Evolutionary conservation across 2,329 filamentous ascomycete species (phyloP).

Genomic region (Alternaria triticina): DNA sequence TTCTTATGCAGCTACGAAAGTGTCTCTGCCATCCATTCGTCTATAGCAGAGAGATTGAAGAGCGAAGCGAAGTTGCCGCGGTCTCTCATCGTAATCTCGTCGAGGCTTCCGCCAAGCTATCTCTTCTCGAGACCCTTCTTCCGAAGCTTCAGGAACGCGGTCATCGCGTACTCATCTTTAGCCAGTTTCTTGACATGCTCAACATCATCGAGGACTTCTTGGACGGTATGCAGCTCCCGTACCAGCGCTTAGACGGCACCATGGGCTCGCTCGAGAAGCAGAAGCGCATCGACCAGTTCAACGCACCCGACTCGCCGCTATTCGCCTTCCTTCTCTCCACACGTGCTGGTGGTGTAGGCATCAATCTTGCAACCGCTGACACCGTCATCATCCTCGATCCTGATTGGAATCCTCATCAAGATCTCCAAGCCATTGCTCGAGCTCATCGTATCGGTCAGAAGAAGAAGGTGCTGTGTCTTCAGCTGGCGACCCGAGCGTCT

Average conservation of each 20-base stretch:
- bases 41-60: conserved; percentile 89
- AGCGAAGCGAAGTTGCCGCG: conserved; percentile 67
- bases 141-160: conserved; percentile 85
- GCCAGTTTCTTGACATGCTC: conserved; percentile 88
- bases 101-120: conserved; percentile 88
- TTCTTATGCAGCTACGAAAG: conserved; percentile 92
- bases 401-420: conserved; percentile 98
- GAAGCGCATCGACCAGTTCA: conserved; percentile 91
- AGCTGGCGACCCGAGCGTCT: conserved; percentile 86
- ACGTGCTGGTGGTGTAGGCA: conserved; percentile 92
- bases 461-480: conserved; percentile 94
- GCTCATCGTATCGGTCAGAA: conserved; percentile 97
- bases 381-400: conserved; percentile 98
- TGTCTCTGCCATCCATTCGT: conserved; percentile 96
- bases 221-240: conserved; percentile 72
- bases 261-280: conserved; percentile 87
- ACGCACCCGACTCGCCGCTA: conserved; percentile 78
- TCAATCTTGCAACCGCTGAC: conserved; percentile 95
- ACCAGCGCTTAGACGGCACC: conserved; percentile 84
- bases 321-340: conserved; percentile 96
- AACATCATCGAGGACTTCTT: conserved; percentile 92
- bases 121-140: conserved; percentile 82
- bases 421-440: conserved; percentile 91
- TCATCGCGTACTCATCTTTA: conserved; percentile 92
- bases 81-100: conserved; percentile 80